Evolutionary conservation across 2,329 filamentous ascomycete genomes (phyloP).

Genomic region (Didymella pomorum): DNA sequence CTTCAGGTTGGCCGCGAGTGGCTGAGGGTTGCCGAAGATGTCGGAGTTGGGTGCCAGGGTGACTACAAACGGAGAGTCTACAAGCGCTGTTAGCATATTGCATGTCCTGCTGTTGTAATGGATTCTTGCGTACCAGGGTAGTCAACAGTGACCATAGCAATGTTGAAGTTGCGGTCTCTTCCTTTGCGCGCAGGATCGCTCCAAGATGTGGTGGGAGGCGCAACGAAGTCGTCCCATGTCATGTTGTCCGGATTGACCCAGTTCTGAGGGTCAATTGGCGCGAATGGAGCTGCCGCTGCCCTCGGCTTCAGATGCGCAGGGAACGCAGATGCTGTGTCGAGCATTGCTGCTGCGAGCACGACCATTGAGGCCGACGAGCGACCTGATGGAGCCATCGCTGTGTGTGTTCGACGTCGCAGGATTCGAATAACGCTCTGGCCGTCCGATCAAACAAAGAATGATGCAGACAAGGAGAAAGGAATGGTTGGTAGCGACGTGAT

Average conservation of each 20-base stretch:
- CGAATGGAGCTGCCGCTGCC: conserved; percentile 54
- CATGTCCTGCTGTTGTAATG: background rate
- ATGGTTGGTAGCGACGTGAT: background rate
- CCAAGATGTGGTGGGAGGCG: conserved; percentile 60
- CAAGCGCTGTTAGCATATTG: background rate
- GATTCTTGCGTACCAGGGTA: conserved; percentile 45
- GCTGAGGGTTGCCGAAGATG: conserved; percentile 61
- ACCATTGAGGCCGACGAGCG: conserved; percentile 24
- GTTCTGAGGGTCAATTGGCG: conserved; percentile 60
- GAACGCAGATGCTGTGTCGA: conserved; percentile 27
- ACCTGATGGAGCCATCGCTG: conserved; percentile 10
- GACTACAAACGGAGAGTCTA: conserved; percentile 59
- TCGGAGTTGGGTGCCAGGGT: conserved; percentile 57
- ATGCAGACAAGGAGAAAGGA: background rate
- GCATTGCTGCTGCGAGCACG: conserved; percentile 27
- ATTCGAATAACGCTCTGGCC: conserved; percentile 3
- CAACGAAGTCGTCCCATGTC: conserved; percentile 57
- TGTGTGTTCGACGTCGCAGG: background rate
- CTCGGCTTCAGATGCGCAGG: conserved; percentile 28
- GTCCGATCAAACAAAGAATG: conserved; percentile 1
- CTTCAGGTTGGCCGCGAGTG: conserved; percentile 52
- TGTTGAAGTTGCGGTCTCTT: conserved; percentile 62
- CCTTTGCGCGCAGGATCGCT: conserved; percentile 56
- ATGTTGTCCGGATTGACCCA: conserved; percentile 64
- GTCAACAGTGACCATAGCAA: conserved; percentile 63